A percentile compares a stretch with the other conserved stretches of the same genome.
Evolutionary conservation across 768 basidiomycete species (phyloP).

Genomic region (Hypsizygus marmoreus): DNA sequence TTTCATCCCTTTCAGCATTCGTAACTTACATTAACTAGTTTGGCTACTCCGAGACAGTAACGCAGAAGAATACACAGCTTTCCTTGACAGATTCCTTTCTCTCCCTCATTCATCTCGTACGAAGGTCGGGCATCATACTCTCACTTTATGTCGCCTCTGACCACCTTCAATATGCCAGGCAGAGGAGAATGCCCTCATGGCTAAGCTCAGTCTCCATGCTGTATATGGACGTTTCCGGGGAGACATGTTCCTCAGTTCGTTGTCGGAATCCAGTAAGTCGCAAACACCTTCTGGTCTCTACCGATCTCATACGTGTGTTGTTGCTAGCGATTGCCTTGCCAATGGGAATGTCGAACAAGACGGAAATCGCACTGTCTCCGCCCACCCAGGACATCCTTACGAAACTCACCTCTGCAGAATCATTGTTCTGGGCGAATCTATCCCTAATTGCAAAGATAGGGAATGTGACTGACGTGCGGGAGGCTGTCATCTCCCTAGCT

Average conservation of each 20-base stretch:
- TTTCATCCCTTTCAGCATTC: neutral
- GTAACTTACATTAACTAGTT: slow-evolving; percentile 39
- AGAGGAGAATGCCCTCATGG: slow-evolving; percentile 74
- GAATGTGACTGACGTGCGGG: slow-evolving; percentile 69
- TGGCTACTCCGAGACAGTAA: slow-evolving; percentile 66
- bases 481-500: slow-evolving; percentile 70
- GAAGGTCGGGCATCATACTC: slow-evolving; percentile 44
- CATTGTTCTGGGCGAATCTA: slow-evolving; percentile 68
- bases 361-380: slow-evolving; percentile 36
- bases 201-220: slow-evolving; percentile 74
- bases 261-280: slow-evolving; percentile 85
- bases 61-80: slow-evolving; percentile 48
- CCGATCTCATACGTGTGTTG: neutral
- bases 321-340: slow-evolving; percentile 77
- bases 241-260: slow-evolving; percentile 88
- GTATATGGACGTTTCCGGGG: slow-evolving; percentile 77
- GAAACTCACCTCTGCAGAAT: slow-evolving; percentile 68
- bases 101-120: slow-evolving; percentile 58
- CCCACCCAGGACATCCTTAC: slow-evolving; percentile 59
- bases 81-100: slow-evolving; percentile 60
- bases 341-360: slow-evolving; percentile 66
- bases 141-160: neutral
- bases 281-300: neutral
- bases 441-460: slow-evolving; percentile 57
- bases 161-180: slow-evolving; percentile 43